Evolutionary conservation across 1,284 basidiomycete species (phyloP), one percentile per base, ranked within the genome.

Genomic region (Lignosus rhinocerotis): DNA sequence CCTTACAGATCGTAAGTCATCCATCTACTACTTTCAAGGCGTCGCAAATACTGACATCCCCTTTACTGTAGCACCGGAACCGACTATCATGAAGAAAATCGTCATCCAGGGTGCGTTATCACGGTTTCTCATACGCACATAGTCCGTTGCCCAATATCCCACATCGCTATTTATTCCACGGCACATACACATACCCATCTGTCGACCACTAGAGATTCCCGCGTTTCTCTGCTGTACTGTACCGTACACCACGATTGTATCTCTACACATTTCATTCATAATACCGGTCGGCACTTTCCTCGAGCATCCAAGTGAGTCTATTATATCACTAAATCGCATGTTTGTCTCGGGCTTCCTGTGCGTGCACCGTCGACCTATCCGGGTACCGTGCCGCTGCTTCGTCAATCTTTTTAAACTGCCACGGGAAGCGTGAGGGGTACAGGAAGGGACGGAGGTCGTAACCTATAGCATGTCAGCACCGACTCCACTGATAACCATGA

Each of bases 381-480:
- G 91, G 92, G 34, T 94, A 76, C 5, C 72, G 76, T 10, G 84
- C 86, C 8, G 90, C 93, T 3, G 93, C 78, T 58, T 88, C 86
- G 68, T 98, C 96, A 59, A 99, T 98, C 78, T 93, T 94, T 71
- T 81, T 86, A 76, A 98, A 99, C 72, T 99, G 97, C 87, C 93
- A 98, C 0, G 93, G 90, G 78, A 98, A 99, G 53, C 92, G 84
- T 30, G 90, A 87, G 6, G 94, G 93, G 73, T 98, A 99, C 52
- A 99, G 78, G 84, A 99, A 99, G 0, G 96, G 97, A 30, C 96
- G 86, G 41, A 98, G 74, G 73, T 99, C 96, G 70, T 96, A 99
- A 64, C 94, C 93, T 95, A 68, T 25, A 3, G 2, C 11, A 16
- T 16, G 53, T 58, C 31, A 55, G 45, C 14, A 41, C 21, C 19